Evolutionary conservation across 2,329 filamentous ascomycete genomes (phyloP).

Genomic region (Trichoderma brevicompactum): DNA sequence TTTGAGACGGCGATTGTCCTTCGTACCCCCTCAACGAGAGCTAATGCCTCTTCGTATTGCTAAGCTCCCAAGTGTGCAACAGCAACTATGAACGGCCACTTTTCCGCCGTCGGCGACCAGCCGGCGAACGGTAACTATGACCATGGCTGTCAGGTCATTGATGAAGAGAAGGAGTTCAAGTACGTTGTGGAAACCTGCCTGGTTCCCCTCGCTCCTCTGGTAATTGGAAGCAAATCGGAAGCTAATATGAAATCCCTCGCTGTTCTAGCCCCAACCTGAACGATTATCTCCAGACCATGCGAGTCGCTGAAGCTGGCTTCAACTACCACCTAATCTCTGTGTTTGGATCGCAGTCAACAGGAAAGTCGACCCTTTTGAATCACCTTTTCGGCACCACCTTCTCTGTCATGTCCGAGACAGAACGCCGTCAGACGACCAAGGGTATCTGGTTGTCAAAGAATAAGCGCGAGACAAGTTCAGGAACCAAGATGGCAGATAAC

Average conservation of each 20-base stretch:
- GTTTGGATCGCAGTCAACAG: slow-evolving; percentile 97
- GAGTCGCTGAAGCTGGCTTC: slow-evolving; percentile 87
- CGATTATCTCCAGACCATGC: slow-evolving; percentile 78
- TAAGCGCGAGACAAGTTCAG: slow-evolving; percentile 63
- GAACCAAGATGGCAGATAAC: slow-evolving; percentile 84
- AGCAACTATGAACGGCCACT: slow-evolving; percentile 75
- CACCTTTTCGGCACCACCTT: slow-evolving; percentile 94
- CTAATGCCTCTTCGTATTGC: slow-evolving; percentile 28
- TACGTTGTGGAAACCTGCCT: slow-evolving; percentile 50
- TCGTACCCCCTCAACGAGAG: background rate
- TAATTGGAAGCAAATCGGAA: background rate
- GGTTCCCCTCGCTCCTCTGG: background rate
- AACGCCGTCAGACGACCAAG: slow-evolving; percentile 95
- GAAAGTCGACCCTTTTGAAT: slow-evolving; percentile 96
- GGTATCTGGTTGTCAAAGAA: slow-evolving; percentile 99
- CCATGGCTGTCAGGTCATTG: slow-evolving; percentile 95
- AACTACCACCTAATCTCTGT: slow-evolving; percentile 99
- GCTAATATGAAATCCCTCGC: slow-evolving; percentile 30
- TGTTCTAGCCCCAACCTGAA: slow-evolving; percentile 70
- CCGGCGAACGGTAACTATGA: slow-evolving; percentile 72
- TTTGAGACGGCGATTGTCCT: slow-evolving; percentile 2
- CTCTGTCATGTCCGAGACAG: slow-evolving; percentile 95
- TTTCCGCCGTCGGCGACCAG: slow-evolving; percentile 72
- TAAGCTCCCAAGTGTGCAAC: slow-evolving; percentile 29
- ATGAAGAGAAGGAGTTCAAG: slow-evolving; percentile 94